Percentiles rank a stretch among this genome's conserved stretches.
phyloP scores from a whole-genome alignment of 805 yeast species.

The Schwanniomyces occidentalis region DNA sequence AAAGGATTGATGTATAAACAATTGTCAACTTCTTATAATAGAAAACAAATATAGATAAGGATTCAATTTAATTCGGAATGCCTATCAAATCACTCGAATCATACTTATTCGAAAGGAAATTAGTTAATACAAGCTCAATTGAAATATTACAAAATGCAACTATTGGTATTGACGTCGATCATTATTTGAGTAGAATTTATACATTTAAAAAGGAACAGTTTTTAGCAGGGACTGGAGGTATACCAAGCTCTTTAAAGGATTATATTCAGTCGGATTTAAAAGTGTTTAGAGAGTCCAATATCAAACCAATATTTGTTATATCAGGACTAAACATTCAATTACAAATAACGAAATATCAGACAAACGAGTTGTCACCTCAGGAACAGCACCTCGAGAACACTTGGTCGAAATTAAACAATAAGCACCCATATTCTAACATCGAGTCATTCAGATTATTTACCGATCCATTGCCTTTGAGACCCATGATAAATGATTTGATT shows the following conservation, averaged over 20 bases:
- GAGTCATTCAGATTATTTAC: conserved; percentile 55
- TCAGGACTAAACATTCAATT: conserved; percentile 58
- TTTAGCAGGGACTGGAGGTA: conserved; percentile 78
- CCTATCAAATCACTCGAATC: conserved; percentile 62
- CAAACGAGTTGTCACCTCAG: conserved; percentile 37
- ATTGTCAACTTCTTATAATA: too few relatives aligned
- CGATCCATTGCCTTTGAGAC: conserved; percentile 50
- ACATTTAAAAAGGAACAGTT: conserved; percentile 66
- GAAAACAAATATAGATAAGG: background rate
- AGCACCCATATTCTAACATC: conserved; percentile 22
- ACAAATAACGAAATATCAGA: conserved; percentile 27
- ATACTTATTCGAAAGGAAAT: conserved; percentile 64
- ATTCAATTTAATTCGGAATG: conserved; percentile 21
- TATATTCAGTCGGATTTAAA: conserved; percentile 63
- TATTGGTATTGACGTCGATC: conserved; percentile 82
- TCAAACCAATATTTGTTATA: conserved; percentile 80
- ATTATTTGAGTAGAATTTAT: conserved; percentile 66
- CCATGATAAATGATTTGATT: conserved; percentile 57
- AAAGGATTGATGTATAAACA: conserved; percentile 13
- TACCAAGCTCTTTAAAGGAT: conserved; percentile 61
- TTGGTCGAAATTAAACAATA: conserved; percentile 38
- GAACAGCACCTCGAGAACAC: conserved; percentile 41
- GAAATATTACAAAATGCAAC: conserved; percentile 65
- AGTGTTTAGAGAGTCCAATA: conserved; percentile 56
- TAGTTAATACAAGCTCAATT: conserved; percentile 61